Percentiles rank a stretch among this genome's conserved stretches.
These are phyloP conservation scores for Martiniozyma asiatica DNA, from an alignment of 1,139 yeast species.

Conservation along the genomic window DNA sequence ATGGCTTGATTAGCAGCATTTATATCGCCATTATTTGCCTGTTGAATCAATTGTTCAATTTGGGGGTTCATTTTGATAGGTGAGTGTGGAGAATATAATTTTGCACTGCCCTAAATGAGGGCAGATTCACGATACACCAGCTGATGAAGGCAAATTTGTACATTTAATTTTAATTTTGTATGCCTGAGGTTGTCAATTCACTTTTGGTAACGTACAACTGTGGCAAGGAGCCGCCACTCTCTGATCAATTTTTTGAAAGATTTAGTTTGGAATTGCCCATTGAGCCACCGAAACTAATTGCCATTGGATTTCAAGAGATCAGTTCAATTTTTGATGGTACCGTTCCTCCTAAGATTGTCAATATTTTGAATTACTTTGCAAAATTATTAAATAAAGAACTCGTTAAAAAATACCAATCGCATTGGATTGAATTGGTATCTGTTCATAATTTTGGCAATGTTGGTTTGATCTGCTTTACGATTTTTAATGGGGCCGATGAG, in stretches of 20 bases:
- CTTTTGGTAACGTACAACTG: no score
- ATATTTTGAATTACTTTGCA: slow-evolving; percentile 31
- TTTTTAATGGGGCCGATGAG: slow-evolving; percentile 31
- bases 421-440: slow-evolving; percentile 34
- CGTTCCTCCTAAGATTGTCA: slow-evolving; percentile 28
- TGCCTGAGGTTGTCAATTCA: no score
- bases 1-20: slow-evolving; percentile 12
- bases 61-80: no score
- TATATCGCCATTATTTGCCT: slow-evolving; percentile 8
- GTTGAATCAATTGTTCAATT: neutral
- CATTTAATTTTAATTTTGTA: no score
- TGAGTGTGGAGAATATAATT: no score
- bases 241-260: no score
- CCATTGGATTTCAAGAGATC: slow-evolving; percentile 67
- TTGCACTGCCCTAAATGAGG: no score
- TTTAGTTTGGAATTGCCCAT: no score
- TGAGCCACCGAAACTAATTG: slow-evolving; percentile 47
- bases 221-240: no score
- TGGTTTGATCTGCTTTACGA: slow-evolving; percentile 46
- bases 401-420: slow-evolving; percentile 23
- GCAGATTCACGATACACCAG: no score
- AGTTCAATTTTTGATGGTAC: slow-evolving; percentile 56
- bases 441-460: slow-evolving; percentile 50
- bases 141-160: no score
- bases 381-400: slow-evolving; percentile 32